Base-by-base conservation (phyloP, 176 grass and related monocot genomes). In the Olyra latifolia region DNA sequence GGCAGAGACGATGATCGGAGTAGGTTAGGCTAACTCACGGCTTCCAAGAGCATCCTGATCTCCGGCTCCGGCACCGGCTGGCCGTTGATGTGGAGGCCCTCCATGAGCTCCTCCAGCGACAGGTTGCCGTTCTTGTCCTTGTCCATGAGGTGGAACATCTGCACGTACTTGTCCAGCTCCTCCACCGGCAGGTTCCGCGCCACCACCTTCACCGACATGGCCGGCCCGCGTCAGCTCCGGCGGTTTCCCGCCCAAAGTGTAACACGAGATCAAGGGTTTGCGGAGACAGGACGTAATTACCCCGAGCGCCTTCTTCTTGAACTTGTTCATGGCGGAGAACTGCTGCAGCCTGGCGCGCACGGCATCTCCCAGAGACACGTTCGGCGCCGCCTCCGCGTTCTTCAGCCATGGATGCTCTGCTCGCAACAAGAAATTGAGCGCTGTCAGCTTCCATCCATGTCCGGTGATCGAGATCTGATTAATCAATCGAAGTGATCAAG, bases 71-170 rank as follows among this genome's bases (percentile, higher is more conserved):
- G 82, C 48, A 94, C 87, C 4, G 66, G 82, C 48, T 92, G 57
- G 22, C 85, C 91, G 67, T 90, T 94, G 72, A 84, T 84, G 67
- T 82, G 76, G 5, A 97, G 82, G 2, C 94, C 94, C 10, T 94
- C 89, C 87, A 83, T 85, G 35, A 97, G 95, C 76, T 94, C 91
- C 82, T 97, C 92, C 38, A 94, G 79, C 10, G 89, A 85, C 30
- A 97, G 74, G 77, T 82, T 90, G 9, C 95, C 92, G 52, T 92
- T 92, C 50, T 92, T 81, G 73, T 97, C 92, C 69, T 89, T 97
- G 80, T 97, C 95, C 95, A 94, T 97, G 32, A 84, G 80, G 68
- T 85, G 71, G 72, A 97, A 97, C 88, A 97, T 97, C 87, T 90
- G 78, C 75, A 90, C 89, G 78, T 92, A 88, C 62, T 78, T 89